Evolutionary conservation across 2,329 filamentous ascomycete species (phyloP).

Genomic region (Colletotrichum viniferum): DNA sequence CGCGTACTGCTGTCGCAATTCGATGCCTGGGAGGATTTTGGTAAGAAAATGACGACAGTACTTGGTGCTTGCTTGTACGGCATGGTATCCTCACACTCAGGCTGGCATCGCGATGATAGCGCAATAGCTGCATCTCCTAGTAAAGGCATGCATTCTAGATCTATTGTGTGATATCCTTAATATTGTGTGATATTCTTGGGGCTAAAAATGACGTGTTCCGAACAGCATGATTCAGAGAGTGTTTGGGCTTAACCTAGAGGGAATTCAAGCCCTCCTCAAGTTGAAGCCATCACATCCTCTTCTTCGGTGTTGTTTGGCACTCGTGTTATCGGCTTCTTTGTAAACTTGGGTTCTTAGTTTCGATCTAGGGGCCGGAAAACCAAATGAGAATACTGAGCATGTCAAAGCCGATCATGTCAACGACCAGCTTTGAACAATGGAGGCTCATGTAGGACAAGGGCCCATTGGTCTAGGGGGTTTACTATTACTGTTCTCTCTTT

Average conservation of each 20-base stretch:
- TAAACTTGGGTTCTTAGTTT: not conserved
- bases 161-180: not conserved
- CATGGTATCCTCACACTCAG: not conserved
- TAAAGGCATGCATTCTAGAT: not conserved
- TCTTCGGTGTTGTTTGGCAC: not conserved
- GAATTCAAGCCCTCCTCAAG: not conserved
- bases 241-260: not conserved
- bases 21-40: not conserved
- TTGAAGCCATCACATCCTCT: not conserved
- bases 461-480: not conserved
- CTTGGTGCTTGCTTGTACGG: not conserved
- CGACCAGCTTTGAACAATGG: not conserved
- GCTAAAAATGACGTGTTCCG: not conserved
- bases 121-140: not conserved
- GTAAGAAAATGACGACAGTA: not conserved
- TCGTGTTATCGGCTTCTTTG: not conserved
- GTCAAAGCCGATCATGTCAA: not conserved
- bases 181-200: not conserved
- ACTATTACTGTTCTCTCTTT: not conserved
- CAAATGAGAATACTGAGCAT: not conserved
- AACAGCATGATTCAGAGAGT: not conserved
- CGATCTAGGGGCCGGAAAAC: not conserved
- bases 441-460: fast-evolving
- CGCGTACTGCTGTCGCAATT: not conserved
- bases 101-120: not conserved